Evolutionary conservation across 2,329 filamentous ascomycete species (phyloP), one percentile per base, ranked within the genome.

Genomic region (Penicillium sp.): DNA sequence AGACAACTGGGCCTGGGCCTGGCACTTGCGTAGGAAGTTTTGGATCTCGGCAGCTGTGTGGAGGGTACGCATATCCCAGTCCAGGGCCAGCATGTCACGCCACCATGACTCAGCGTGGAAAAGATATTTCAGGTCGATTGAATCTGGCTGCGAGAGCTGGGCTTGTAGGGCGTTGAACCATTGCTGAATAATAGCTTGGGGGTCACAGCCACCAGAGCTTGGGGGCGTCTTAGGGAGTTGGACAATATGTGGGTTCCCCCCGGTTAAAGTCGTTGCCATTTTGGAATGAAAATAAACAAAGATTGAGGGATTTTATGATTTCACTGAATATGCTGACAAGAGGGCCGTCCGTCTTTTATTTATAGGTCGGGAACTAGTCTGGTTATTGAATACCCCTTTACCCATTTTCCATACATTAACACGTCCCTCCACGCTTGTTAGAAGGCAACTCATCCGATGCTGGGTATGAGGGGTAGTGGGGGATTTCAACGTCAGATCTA

Each of bases 71-170:
- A 75, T 66, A 35, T 76, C 70, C 74, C 74, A 76, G 40, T 71
- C 69, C 12, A 77, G 57, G 6, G 68, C 68, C n/a, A 76, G 61
- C 59, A 73, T 71, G 29, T 77, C 74, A 4, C 74, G 69, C 72
- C 74, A 75, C 69, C 72, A 75, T 9, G 74, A 73, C n/a, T 74
- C 72, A 18, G 60, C 40, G 14, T 75, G 71, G 46, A 77, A 72
- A 6, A 76, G 59, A 1, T 51, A 29, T 23, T 55, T 27, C 11
- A 70, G 48, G 3, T 61, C 53, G 12, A 64, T 46, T 12, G 53
- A 54, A 12, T 61, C 57, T 18, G 56, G 59, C 3, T 25, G 55
- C 6, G 58, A 53, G 1, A 73, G 60, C n/a, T 65, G 60, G 6
- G 49, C 45, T 20, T 70, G 64, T 3, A 74, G 56, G 2, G 56